Evolutionary conservation across 2,329 filamentous ascomycete species (phyloP).

Genomic region (Xylariaceae sp.): DNA sequence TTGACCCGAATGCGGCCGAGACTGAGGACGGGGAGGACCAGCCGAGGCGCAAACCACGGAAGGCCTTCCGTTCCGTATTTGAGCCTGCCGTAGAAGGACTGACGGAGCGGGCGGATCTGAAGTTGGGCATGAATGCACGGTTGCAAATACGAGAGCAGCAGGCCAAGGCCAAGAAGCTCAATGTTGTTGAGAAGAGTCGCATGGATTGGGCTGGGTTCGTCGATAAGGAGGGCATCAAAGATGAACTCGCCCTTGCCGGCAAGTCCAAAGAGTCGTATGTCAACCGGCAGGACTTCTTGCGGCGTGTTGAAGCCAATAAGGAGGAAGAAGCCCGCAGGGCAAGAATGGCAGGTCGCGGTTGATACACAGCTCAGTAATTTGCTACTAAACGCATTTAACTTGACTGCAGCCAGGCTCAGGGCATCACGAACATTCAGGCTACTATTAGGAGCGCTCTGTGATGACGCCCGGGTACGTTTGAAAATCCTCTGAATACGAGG

Average conservation of each 20-base stretch:
- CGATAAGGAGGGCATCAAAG: slow-evolving; percentile 64
- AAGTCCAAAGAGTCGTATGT: slow-evolving; percentile 60
- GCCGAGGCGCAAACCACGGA: slow-evolving; percentile 44
- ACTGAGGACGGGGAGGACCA: slow-evolving; percentile 28
- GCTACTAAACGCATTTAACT: neutral
- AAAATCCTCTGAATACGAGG: neutral
- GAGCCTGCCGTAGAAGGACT: slow-evolving; percentile 49
- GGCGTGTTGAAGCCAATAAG: slow-evolving; percentile 56
- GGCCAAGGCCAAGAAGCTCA: slow-evolving; percentile 58
- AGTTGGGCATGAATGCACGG: slow-evolving; percentile 49
- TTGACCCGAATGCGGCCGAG: slow-evolving; percentile 33
- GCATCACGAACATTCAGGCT: neutral
- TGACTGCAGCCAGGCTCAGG: neutral
- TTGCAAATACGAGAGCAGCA: slow-evolving; percentile 43
- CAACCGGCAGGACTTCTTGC: slow-evolving; percentile 59
- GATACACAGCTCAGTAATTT: slow-evolving; percentile 5
- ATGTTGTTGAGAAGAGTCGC: slow-evolving; percentile 65
- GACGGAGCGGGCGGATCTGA: slow-evolving; percentile 49
- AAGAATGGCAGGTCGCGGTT: slow-evolving; percentile 40
- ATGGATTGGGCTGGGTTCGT: slow-evolving; percentile 71
- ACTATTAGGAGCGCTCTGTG: neutral
- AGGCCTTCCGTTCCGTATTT: slow-evolving; percentile 57
- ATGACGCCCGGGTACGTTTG: neutral
- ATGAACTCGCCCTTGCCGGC: slow-evolving; percentile 60
- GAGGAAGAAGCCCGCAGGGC: slow-evolving; percentile 56